A percentile compares a stretch with the other conserved stretches of the same genome.
phyloP scores from a whole-genome alignment of 2,329 filamentous ascomycete species.

The Ophiosphaerella korrae region DNA sequence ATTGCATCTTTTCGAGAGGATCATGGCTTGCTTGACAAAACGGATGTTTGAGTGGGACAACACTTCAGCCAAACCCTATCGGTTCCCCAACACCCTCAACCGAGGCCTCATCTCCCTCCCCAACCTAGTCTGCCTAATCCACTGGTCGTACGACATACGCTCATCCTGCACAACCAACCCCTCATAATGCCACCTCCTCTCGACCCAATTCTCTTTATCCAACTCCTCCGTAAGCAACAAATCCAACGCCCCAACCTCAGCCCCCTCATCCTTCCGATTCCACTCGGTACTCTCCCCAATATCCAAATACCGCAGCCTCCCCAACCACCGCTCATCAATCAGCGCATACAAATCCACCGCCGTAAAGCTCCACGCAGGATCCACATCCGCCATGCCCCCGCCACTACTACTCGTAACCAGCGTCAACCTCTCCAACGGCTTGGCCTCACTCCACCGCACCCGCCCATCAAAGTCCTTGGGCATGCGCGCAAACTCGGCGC shows the following conservation, averaged over 20 bases:
- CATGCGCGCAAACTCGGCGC: slow-evolving; percentile 46
- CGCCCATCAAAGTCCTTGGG: slow-evolving; percentile 20
- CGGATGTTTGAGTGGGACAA: neutral
- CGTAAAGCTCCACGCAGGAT: slow-evolving; percentile 46
- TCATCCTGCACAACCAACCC: slow-evolving; percentile 8
- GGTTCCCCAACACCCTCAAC: slow-evolving; percentile 27
- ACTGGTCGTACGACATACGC: slow-evolving; percentile 27
- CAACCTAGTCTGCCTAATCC: slow-evolving; percentile 19
- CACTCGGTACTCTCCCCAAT: slow-evolving; percentile 50
- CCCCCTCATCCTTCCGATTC: slow-evolving; percentile 37
- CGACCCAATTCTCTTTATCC: slow-evolving; percentile 46
- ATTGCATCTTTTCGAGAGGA: no score
- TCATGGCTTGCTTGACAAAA: no score
- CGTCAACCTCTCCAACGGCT: slow-evolving; percentile 46
- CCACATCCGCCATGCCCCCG: no score
- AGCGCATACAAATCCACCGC: slow-evolving; percentile 50
- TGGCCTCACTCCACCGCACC: slow-evolving; percentile 23
- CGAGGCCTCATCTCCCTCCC: slow-evolving; percentile 31
- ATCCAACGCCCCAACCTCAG: slow-evolving; percentile 47
- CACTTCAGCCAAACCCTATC: slow-evolving; percentile 2
- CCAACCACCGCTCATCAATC: slow-evolving; percentile 49
- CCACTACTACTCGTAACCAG: no score
- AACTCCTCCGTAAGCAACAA: slow-evolving; percentile 45
- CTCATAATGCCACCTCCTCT: slow-evolving; percentile 42
- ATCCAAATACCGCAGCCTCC: slow-evolving; percentile 45